phyloP scores from a whole-genome alignment of 1,284 basidiomycete genomes.

The Thecaphora thlaspeos region DNA sequence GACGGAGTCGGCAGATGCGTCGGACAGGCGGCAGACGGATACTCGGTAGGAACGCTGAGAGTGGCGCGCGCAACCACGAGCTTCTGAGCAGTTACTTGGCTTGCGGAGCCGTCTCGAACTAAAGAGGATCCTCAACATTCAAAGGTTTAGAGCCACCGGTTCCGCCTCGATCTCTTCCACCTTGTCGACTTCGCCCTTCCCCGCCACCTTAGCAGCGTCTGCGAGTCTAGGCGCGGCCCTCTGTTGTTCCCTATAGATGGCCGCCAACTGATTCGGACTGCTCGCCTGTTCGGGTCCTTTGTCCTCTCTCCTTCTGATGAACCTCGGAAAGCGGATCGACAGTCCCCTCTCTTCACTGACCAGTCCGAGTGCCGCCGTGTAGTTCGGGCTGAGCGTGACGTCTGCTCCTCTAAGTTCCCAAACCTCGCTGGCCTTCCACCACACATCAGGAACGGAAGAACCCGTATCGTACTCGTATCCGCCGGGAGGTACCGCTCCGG shows the following conservation, averaged over 20 bases:
- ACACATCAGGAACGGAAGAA: constrained; percentile 77
- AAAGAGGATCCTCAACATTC: too few relatives aligned
- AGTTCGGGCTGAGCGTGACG: constrained; percentile 83
- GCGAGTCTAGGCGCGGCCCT: constrained; percentile 5
- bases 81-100: too few relatives aligned
- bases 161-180: too few relatives aligned
- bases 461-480: constrained; percentile 37
- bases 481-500: constrained; percentile 13
- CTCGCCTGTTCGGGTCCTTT: constrained; percentile 42
- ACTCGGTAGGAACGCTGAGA: too few relatives aligned
- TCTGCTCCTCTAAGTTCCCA: constrained; percentile 71
- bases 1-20: too few relatives aligned
- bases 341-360: constrained; percentile 66
- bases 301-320: constrained; percentile 53
- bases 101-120: too few relatives aligned
- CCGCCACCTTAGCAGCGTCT: too few relatives aligned
- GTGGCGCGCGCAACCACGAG: too few relatives aligned
- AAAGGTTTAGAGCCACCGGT: too few relatives aligned
- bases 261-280: constrained; percentile 38
- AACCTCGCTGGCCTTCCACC: constrained; percentile 72
- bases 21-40: too few relatives aligned
- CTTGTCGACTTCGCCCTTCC: background rate
- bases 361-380: constrained; percentile 73
- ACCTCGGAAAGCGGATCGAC: constrained; percentile 59
- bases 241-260: constrained; percentile 47